Conservation (phyloP, 768 basidiomycete genomes). For the Boletus rufocinnamomeus region DNA sequence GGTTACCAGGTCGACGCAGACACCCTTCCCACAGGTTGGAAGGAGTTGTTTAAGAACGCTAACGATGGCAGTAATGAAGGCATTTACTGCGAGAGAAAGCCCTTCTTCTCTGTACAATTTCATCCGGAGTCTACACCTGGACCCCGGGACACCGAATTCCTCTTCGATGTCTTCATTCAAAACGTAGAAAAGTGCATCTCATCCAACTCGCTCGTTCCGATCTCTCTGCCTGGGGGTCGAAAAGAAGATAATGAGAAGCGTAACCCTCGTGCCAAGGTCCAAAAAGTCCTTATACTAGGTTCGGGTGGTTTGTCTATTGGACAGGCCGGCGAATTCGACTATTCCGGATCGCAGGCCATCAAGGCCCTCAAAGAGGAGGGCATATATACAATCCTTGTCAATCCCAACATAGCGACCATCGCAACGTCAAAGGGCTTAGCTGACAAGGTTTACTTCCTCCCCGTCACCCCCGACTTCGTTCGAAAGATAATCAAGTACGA, state of each 20-base stretch:
- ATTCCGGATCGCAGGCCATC: conserved; percentile 98
- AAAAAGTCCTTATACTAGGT: conserved; percentile 95
- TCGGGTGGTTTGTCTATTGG: conserved; percentile 98
- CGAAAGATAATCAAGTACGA: conserved; percentile 98
- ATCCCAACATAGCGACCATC: conserved; percentile 99
- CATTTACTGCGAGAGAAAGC: conserved; percentile 88
- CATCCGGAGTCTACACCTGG: conserved; percentile 98
- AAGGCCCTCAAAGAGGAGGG: conserved; percentile 99
- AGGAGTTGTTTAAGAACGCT: conserved; percentile 92
- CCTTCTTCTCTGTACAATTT: conserved; percentile 99
- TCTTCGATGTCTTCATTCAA: conserved; percentile 96
- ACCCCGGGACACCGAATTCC: conserved; percentile 96
- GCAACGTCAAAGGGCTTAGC: conserved; percentile 96
- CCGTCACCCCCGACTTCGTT: conserved; percentile 97
- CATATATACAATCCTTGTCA: conserved; percentile 98
- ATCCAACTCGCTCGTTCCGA: conserved; percentile 54
- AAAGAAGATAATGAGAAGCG: conserved; percentile 81
- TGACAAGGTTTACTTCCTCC: conserved; percentile 99
- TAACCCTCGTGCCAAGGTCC: conserved; percentile 72
- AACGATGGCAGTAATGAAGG: conserved; percentile 99
- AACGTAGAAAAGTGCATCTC: conserved; percentile 74
- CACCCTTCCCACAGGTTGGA: conserved; percentile 84
- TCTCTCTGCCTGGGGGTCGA: conserved; percentile 75
- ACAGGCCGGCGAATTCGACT: conserved; percentile 99
- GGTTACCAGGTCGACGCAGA: conserved; percentile 90